Percentiles rank a stretch among this genome's conserved stretches.
Evolutionary conservation across 345 rosid genomes (phyloP).

Genomic region (Populus tremula): DNA sequence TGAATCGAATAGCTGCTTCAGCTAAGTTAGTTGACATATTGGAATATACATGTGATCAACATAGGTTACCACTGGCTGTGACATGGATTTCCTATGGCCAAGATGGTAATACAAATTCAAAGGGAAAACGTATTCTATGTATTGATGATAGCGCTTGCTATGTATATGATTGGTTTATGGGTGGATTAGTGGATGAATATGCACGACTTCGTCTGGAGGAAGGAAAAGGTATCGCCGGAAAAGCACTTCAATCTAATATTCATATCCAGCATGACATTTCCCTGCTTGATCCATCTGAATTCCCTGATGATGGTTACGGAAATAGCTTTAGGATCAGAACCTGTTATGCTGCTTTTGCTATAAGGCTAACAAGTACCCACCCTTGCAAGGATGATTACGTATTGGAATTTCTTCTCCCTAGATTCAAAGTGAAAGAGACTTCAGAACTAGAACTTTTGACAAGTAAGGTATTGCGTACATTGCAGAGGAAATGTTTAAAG

Average conservation of each 20-base stretch:
- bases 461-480: neutral
- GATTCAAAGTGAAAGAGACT: accelerated
- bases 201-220: neutral
- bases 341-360: neutral
- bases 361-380: neutral
- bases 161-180: accelerated
- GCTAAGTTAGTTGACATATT: neutral
- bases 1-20: neutral
- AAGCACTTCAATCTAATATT: neutral
- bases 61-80: neutral
- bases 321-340: no score
- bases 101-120: neutral
- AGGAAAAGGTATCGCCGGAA: neutral
- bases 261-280: neutral
- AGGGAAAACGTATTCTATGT: neutral
- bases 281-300: neutral
- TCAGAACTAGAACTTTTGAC: neutral
- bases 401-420: neutral
- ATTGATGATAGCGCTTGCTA: neutral
- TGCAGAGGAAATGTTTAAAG: neutral
- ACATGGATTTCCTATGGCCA: neutral
- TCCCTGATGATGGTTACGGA: no score
- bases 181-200: neutral
- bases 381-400: neutral
- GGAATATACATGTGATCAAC: neutral